Evolutionary conservation across 495 filamentous ascomycete genomes (phyloP).

Genomic region (Gamarada debralockiae): DNA sequence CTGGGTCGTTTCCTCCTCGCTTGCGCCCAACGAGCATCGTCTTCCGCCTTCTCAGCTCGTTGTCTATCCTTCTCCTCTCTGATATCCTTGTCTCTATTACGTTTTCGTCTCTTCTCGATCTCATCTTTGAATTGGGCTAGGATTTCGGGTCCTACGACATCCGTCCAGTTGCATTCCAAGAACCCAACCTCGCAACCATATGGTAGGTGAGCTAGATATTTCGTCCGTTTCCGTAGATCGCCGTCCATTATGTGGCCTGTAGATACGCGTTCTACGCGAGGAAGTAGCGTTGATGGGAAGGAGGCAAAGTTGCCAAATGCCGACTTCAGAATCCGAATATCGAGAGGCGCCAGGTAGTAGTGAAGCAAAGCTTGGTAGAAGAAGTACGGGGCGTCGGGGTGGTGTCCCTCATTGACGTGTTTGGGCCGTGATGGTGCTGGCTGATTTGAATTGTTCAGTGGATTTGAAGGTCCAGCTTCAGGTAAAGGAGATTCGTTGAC

Average conservation of each 20-base stretch:
- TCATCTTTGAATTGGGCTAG: constrained; percentile 70
- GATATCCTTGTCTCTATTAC: constrained; percentile 80
- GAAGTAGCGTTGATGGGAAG: constrained; percentile 88
- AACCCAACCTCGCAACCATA: constrained; percentile 92
- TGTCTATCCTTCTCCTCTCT: constrained; percentile 88
- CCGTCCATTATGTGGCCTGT: constrained; percentile 91
- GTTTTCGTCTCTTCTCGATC: constrained; percentile 72
- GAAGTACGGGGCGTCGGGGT: constrained; percentile 54
- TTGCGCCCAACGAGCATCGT: constrained; percentile 53
- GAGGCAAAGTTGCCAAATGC: constrained; percentile 79
- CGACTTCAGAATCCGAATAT: constrained; percentile 91
- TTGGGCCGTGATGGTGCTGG: not conserved
- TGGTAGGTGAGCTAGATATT: constrained; percentile 89
- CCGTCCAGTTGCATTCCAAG: constrained; percentile 96
- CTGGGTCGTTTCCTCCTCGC: constrained; percentile 35
- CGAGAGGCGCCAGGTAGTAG: constrained; percentile 88
- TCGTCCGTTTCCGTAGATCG: constrained; percentile 77
- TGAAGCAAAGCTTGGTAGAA: constrained; percentile 91
- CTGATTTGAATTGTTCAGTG: too few relatives aligned
- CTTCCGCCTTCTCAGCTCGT: constrained; percentile 81
- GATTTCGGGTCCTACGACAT: constrained; percentile 73
- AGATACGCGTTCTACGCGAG: constrained; percentile 86
- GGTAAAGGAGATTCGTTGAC: not conserved
- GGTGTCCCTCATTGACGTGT: constrained; percentile 14
- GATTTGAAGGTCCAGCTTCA: constrained; percentile 21